Conservation (phyloP, 805 yeast species). For the Blastobotrys attinorum region DNA sequence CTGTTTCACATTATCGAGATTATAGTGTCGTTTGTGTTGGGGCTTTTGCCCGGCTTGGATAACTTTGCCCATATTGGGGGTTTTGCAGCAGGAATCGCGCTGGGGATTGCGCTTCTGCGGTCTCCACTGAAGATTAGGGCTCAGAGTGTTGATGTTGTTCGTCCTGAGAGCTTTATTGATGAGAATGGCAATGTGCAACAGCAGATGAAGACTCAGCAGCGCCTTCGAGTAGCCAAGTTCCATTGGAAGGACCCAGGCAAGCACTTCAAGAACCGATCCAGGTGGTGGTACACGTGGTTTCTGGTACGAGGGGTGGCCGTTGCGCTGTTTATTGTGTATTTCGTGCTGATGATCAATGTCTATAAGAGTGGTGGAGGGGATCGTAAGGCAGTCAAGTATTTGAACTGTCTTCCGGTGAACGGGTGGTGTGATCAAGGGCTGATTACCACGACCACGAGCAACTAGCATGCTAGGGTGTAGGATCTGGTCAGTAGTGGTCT, state of each 20-base stretch:
- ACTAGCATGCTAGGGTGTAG: no score
- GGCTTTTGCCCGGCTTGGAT: slow-evolving; percentile 65
- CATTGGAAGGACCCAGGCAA: slow-evolving; percentile 18
- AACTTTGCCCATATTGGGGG: slow-evolving; percentile 75
- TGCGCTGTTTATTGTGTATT: slow-evolving; percentile 42
- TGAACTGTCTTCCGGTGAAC: slow-evolving; percentile 61
- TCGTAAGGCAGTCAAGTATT: slow-evolving; percentile 68
- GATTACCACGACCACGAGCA: slow-evolving; percentile 14
- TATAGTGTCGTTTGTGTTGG: slow-evolving; percentile 50
- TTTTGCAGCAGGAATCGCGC: slow-evolving; percentile 50
- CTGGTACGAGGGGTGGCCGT: slow-evolving; percentile 38
- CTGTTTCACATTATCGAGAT: slow-evolving; percentile 47
- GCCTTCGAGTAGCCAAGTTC: slow-evolving; percentile 17
- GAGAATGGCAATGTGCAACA: neutral
- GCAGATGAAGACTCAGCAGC: slow-evolving; percentile 12
- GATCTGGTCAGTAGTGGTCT: no score
- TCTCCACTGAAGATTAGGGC: slow-evolving; percentile 39
- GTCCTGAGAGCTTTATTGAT: neutral
- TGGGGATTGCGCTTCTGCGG: slow-evolving; percentile 42
- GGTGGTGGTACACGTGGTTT: slow-evolving; percentile 45
- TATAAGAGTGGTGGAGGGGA: slow-evolving; percentile 42
- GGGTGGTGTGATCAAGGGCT: slow-evolving; percentile 60
- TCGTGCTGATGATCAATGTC: slow-evolving; percentile 41
- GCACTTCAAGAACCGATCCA: slow-evolving; percentile 19
- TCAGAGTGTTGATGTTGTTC: neutral